Evolutionary conservation across 1,139 yeast genomes (phyloP), one percentile per base, ranked within the genome.

Genomic region (Candida frijolesensis): DNA sequence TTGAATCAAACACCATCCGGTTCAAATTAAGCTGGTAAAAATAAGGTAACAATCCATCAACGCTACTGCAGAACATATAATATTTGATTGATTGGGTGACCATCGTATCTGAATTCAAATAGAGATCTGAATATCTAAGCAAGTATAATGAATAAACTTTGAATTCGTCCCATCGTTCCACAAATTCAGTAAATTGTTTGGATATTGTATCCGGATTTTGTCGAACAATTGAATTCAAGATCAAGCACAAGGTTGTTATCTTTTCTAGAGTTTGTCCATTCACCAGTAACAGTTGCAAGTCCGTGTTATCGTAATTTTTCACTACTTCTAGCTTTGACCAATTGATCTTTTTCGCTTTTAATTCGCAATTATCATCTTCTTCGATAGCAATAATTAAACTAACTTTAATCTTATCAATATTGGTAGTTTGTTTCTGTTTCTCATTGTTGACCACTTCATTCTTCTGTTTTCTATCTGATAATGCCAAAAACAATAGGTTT

Each of bases 41-140:
- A 18, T 66, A 58, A 0, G 79, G 77, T 5, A 78, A 59, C 2
- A 74, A 61, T 1, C 59, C 49, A 1, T 55, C 52, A 2, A 79
- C 54, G 0, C 69, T 70, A 2, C 51, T 48, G 3, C 59, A 51
- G 56, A 81, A 80, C 43, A 76, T 72, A 0, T 58, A 53, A 53
- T 60, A 75, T 1, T 65, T 51, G 2, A 85, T 66, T 0, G 49
- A 49, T 11, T 52, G 49, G 0, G 57, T 48, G 1, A 56, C 48
- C 2, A 68, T 47, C 47, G 67, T 71, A 1, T 59, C 50, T 0
- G 51, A 40, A 0, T 60, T 62, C 19, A 76, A 60, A 7, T 59
- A 57, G 6, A 71, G 53, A 47, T 76, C 71, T 60, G 84, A 70
- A n/a, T 80, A 73, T 48, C 79, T 65, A n/a, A 84, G 50, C 12